phyloP scores from a whole-genome alignment of 1,284 basidiomycete genomes.

The Malassezia yamatoensis region DNA sequence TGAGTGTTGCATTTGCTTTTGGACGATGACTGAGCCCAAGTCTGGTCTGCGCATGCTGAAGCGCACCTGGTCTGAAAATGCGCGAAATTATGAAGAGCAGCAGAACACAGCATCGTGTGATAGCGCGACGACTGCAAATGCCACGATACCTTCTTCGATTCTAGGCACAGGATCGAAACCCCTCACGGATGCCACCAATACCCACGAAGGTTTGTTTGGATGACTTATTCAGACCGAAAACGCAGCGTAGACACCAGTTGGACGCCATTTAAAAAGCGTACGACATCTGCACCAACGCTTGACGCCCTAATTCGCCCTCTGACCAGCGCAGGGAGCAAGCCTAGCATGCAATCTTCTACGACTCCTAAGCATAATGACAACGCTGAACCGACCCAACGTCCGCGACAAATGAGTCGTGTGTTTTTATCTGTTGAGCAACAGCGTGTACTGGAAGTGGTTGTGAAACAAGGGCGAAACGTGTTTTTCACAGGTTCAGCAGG shows the following conservation, averaged over 20 bases:
- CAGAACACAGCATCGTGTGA: not conserved
- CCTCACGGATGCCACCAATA: not conserved
- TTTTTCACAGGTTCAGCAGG: slow-evolving; percentile 94
- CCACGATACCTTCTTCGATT: not conserved
- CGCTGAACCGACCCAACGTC: not conserved
- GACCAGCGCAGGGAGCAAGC: not conserved
- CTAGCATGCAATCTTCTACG: not conserved
- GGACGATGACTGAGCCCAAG: slow-evolving; percentile 2
- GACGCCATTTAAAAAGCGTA: not conserved
- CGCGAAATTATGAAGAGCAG: not conserved
- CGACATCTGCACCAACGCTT: slow-evolving; percentile 5
- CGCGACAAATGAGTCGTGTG: slow-evolving; percentile 10
- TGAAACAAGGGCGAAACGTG: slow-evolving; percentile 55
- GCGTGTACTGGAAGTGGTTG: slow-evolving; percentile 35
- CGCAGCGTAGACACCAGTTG: slow-evolving; percentile 6
- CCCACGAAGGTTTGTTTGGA: not conserved
- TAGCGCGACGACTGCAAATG: too few relatives aligned
- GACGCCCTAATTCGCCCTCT: slow-evolving; percentile 5
- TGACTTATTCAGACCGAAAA: not conserved
- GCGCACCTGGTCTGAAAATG: slow-evolving; percentile 14
- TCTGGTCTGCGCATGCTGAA: slow-evolving; percentile 20
- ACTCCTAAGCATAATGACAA: not conserved
- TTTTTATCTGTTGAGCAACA: slow-evolving; percentile 40
- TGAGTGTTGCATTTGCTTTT: not conserved
- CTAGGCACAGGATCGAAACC: not conserved